Evolutionary conservation across 352 stramenopile species (phyloP).

Genomic region (Phytophthora quininea): DNA sequence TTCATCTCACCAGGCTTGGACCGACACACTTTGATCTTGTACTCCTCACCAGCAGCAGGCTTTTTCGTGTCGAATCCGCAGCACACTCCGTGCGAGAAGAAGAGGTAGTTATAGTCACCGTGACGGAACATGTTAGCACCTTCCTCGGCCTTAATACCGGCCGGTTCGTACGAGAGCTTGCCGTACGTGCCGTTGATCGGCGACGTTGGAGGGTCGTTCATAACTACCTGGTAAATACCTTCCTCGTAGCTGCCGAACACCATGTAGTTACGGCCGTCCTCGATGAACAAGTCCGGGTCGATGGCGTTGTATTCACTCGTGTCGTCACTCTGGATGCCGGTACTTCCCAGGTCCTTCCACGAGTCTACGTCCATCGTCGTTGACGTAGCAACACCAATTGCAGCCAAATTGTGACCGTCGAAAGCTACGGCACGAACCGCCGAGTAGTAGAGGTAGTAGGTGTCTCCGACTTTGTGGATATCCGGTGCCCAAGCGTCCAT

Average conservation of each 20-base stretch:
- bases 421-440: constrained; percentile 20
- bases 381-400: constrained; percentile 21
- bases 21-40: constrained; percentile 36
- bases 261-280: constrained; percentile 25
- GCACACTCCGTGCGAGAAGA: constrained; percentile 33
- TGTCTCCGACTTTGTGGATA: constrained; percentile 29
- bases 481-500: constrained; percentile 31
- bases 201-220: constrained; percentile 16
- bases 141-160: constrained; percentile 22
- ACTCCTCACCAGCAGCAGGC: constrained; percentile 19
- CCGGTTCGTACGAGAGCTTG: constrained; percentile 29
- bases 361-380: constrained; percentile 26
- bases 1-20: constrained; percentile 26
- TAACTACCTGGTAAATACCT: constrained; percentile 20
- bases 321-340: constrained; percentile 24
- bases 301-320: constrained; percentile 31
- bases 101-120: constrained; percentile 32
- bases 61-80: constrained; percentile 27
- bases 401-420: constrained; percentile 26
- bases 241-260: constrained; percentile 31
- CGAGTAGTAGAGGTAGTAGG: constrained; percentile 38
- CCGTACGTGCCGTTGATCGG: constrained; percentile 12
- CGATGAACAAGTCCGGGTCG: constrained; percentile 25
- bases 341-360: constrained; percentile 29
- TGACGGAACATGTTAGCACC: constrained; percentile 32